Conservation (phyloP, 768 basidiomycete species). For the Chlorophyllum brunneum region DNA sequence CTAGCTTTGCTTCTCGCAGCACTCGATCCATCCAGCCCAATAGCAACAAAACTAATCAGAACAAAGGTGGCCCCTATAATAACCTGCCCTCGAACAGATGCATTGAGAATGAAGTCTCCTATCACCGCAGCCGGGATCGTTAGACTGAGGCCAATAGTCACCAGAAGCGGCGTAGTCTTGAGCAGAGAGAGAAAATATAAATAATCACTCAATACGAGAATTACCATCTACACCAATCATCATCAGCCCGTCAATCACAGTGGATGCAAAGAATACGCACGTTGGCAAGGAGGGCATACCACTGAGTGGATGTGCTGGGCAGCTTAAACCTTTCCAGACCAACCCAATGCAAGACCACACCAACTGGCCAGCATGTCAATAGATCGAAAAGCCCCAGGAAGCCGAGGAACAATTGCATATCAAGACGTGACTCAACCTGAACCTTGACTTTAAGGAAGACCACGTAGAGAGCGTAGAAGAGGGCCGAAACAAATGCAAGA, state of each 20-base stretch:
- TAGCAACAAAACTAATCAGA: slow-evolving; percentile 60
- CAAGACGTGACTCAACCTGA: slow-evolving; percentile 72
- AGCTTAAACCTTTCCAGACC: slow-evolving; percentile 70
- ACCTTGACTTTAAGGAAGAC: slow-evolving; percentile 87
- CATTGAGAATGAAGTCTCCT: slow-evolving; percentile 51
- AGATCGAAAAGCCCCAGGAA: slow-evolving; percentile 90
- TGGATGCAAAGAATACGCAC: slow-evolving; percentile 24
- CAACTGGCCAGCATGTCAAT: slow-evolving; percentile 70
- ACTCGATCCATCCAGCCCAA: slow-evolving; percentile 21
- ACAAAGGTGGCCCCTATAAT: slow-evolving; percentile 76
- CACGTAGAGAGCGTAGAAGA: slow-evolving; percentile 87
- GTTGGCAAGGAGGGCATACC: slow-evolving; percentile 33
- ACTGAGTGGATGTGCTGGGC: slow-evolving; percentile 46
- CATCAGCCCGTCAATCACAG: not conserved
- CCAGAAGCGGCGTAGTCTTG: slow-evolving; percentile 94
- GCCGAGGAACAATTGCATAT: slow-evolving; percentile 95
- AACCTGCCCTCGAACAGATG: slow-evolving; percentile 45
- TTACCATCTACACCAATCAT: slow-evolving; percentile 59
- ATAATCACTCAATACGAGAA: slow-evolving; percentile 82
- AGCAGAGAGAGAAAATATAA: slow-evolving; percentile 89
- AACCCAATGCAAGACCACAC: slow-evolving; percentile 67
- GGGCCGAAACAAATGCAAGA: slow-evolving; percentile 78
- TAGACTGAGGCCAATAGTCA: slow-evolving; percentile 87
- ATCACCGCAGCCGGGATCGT: slow-evolving; percentile 90
- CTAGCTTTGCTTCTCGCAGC: too few species aligned